Evolutionary conservation across 1,139 yeast species (phyloP), one percentile per base, ranked within the genome.

Genomic region (Meyerozyma smithsonii): DNA sequence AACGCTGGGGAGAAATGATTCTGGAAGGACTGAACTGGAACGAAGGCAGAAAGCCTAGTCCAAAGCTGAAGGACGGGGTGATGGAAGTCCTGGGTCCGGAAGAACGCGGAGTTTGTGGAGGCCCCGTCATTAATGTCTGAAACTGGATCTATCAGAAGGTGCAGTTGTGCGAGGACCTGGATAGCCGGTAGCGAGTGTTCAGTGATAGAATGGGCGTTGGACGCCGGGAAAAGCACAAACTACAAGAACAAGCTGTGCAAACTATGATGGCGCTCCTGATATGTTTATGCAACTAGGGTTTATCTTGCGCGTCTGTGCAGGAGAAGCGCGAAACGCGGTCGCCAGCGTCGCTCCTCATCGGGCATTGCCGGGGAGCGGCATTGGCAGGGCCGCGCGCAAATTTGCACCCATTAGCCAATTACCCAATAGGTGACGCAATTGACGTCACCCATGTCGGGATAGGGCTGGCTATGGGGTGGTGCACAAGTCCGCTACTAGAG

Each of bases 41-140:
- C 5, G 72, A 64, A 4, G 76, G 75, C 71, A 66, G 72, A 45
- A 69, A 67, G 34, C 66, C 67, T 26, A 69, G 48, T 5, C 74
- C 72, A 47, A 69, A 67, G 28, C 68, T 58, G 48, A 64, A 68
- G 5, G 70, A 58, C 1, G 74, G 72, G 10, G 72, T 64, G 32
- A 49, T 38, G 12, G 48, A 45, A 4, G 44, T 32, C 12, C 43
- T 38, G 4, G 45, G 33, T 18, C 41, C 43, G 20, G 45, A 38
- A 30, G 50, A 42, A 42, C 61, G 47, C 4, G 69, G 69, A 1
- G 71, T 64, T 37, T 59, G 56, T n/a, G 70, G 69, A 24, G 53
- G 57, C 25, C 47, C 39, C 19, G 36, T 30, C 34, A 30, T 30
- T 3, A 8, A 11, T 12, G 17, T 7, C 7, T 14, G 4, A 4